Percentiles rank a stretch among this genome's conserved stretches.
phyloP scores from a whole-genome alignment of 306 rosid genomes.

The Lathyrus aphaca region DNA sequence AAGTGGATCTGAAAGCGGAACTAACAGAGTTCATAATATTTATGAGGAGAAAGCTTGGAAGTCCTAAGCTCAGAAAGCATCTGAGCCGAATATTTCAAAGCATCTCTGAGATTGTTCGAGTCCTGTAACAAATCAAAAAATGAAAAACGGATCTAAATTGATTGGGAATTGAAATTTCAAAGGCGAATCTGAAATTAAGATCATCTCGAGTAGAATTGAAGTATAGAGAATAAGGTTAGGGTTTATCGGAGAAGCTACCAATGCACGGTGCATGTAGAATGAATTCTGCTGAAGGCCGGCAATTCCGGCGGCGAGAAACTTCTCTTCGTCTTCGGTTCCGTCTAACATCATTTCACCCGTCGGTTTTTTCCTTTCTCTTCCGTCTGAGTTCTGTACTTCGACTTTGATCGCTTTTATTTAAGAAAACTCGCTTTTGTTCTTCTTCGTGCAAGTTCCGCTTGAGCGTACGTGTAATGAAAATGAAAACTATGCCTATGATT shows the following conservation, averaged over 20 bases:
- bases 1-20: constrained; percentile 44
- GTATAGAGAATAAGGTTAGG: constrained; percentile 17
- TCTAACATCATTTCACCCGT: constrained; percentile 61
- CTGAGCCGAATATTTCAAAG: constrained; percentile 95
- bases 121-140: constrained; percentile 55
- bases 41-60: constrained; percentile 97
- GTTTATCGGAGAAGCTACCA: constrained; percentile 58
- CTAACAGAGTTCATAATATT: constrained; percentile 94
- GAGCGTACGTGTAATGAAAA: constrained; percentile 7
- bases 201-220: constrained; percentile 27
- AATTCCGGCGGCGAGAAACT: constrained; percentile 93
- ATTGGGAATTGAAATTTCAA: neutral
- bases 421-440: constrained; percentile 17
- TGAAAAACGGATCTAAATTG: constrained; percentile 23
- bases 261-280: constrained; percentile 97
- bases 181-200: constrained; percentile 17
- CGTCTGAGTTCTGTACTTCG: constrained; percentile 24
- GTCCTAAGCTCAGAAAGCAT: constrained; percentile 98
- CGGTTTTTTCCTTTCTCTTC: neutral
- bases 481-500: constrained; percentile 32
- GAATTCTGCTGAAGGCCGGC: constrained; percentile 97
- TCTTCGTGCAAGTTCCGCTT: constrained; percentile 21
- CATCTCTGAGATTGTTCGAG: constrained; percentile 92
- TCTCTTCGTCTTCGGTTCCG: constrained; percentile 90
- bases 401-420: constrained; percentile 28